Evolutionary conservation across 2,329 filamentous ascomycete species (phyloP).

Genomic region (Waltergamsia citrina): DNA sequence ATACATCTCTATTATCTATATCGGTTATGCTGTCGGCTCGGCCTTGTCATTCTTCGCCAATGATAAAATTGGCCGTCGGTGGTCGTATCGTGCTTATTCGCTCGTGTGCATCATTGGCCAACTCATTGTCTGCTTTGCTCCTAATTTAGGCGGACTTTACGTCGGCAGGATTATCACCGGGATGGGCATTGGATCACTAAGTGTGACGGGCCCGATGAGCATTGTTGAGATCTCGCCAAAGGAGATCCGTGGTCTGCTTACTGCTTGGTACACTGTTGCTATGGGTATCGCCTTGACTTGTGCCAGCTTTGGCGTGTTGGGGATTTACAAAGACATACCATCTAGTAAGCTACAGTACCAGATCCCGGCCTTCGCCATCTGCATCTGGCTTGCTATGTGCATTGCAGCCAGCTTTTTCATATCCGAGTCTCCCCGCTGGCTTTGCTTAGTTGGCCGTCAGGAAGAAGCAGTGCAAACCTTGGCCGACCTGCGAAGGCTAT

Average conservation of each 20-base stretch:
- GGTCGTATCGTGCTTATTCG: constrained; percentile 27
- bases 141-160: constrained; percentile 19
- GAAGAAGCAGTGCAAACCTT: constrained; percentile 5
- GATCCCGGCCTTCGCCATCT: constrained; percentile 12
- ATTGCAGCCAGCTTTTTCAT: constrained; percentile 11
- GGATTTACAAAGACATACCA: constrained; percentile 17
- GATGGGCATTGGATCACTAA: constrained; percentile 26
- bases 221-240: constrained; percentile 28
- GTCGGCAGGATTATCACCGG: constrained; percentile 24
- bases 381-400: constrained; percentile 13
- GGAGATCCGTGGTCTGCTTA: constrained; percentile 26
- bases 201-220: constrained; percentile 23
- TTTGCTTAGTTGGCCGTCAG: constrained; percentile 2
- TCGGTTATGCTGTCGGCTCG: constrained; percentile 13
- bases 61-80: constrained; percentile 26
- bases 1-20: constrained; percentile 24
- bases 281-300: constrained; percentile 22
- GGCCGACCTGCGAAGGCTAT: constrained; percentile 13
- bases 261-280: constrained; percentile 23
- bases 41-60: constrained; percentile 24
- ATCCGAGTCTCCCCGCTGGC: constrained; percentile 2
- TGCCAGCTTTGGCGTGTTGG: constrained; percentile 22
- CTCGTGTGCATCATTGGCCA: constrained; percentile 21
- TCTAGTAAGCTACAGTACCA: constrained; percentile 16
- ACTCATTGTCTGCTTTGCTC: constrained; percentile 17